Percentiles rank a stretch among this genome's conserved stretches.
These are phyloP conservation scores for Pseudomicrostroma phylloplanum DNA, from an alignment of 1,284 basidiomycete species.

Conservation along the genomic window DNA sequence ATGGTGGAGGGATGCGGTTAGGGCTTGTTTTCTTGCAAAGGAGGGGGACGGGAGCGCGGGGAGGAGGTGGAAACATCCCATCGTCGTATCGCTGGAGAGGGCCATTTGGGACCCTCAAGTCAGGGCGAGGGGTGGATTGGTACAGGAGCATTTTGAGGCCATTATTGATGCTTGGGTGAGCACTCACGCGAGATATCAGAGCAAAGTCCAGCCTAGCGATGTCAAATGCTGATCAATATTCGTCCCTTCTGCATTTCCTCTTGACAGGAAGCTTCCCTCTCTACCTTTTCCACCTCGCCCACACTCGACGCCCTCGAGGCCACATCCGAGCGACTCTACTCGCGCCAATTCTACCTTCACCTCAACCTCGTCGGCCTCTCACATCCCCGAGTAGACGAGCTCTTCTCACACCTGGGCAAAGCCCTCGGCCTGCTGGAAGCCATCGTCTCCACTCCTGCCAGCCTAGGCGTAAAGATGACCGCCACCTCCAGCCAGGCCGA, in stretches of 20 bases:
- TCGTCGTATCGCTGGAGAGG: constrained; percentile 35
- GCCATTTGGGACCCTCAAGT: constrained; percentile 42
- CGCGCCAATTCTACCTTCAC: constrained; percentile 38
- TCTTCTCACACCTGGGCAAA: constrained; percentile 49
- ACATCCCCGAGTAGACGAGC: constrained; percentile 29
- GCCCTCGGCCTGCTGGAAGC: constrained; percentile 30
- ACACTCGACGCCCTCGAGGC: constrained; percentile 35
- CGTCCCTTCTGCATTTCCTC: background rate
- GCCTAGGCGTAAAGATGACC: constrained; percentile 13
- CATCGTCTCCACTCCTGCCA: constrained; percentile 28
- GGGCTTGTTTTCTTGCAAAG: constrained; percentile 26
- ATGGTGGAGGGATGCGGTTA: constrained; percentile 48
- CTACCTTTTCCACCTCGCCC: constrained; percentile 35
- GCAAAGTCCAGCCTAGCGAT: too few relatives aligned
- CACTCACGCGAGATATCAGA: too few relatives aligned
- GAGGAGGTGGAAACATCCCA: constrained; percentile 33
- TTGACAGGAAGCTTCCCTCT: constrained; percentile 34
- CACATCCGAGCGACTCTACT: constrained; percentile 42
- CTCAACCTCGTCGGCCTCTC: constrained; percentile 38
- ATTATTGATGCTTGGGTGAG: constrained; percentile 40
- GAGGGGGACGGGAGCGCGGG: background rate
- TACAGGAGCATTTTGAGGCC: constrained; percentile 45
- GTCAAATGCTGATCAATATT: too few relatives aligned
- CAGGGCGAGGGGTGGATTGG: constrained; percentile 28
- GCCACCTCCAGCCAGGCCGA: background rate